Conservation (phyloP, 257 asterid species). For the Gentiana dahurica region DNA sequence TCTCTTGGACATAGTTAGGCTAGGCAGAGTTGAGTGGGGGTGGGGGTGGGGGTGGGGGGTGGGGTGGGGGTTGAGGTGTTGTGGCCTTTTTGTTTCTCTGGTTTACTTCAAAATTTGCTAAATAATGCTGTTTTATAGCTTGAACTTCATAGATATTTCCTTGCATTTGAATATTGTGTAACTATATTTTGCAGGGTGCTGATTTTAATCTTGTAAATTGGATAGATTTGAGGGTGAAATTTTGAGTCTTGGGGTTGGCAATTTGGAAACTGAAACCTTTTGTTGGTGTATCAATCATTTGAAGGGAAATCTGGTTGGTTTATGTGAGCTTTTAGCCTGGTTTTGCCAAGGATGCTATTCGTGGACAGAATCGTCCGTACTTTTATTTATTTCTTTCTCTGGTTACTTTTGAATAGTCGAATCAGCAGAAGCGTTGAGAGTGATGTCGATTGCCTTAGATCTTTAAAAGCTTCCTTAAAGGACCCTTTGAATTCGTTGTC, state of each 20-base stretch:
- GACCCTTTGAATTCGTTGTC: constrained; percentile 48
- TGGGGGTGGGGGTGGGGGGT: too few species aligned
- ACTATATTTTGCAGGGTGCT: constrained; percentile 3
- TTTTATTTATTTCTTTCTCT: constrained; percentile 21
- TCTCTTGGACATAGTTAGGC: too few species aligned
- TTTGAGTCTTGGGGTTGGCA: constrained; percentile 11
- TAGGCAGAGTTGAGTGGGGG: too few species aligned
- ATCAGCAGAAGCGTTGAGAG: constrained; percentile 29
- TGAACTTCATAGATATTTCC: not conserved
- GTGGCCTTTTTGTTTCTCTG: too few species aligned
- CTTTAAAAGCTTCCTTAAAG: constrained; percentile 29
- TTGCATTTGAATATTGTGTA: not conserved
- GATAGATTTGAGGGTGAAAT: constrained; percentile 9
- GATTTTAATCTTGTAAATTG: constrained; percentile 4
- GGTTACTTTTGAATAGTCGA: constrained; percentile 25
- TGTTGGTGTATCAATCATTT: too few species aligned
- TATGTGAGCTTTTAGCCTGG: constrained; percentile 13
- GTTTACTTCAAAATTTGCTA: too few species aligned
- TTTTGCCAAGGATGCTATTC: constrained; percentile 17
- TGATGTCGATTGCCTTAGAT: constrained; percentile 55
- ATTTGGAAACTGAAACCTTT: constrained; percentile 5
- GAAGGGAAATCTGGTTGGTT: constrained; percentile 2
- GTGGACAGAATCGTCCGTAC: constrained; percentile 15
- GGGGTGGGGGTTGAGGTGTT: too few species aligned
- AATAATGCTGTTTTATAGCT: too few species aligned